Evolutionary conservation across 2,329 filamentous ascomycete genomes (phyloP).

Genomic region (Cladosporium velox): DNA sequence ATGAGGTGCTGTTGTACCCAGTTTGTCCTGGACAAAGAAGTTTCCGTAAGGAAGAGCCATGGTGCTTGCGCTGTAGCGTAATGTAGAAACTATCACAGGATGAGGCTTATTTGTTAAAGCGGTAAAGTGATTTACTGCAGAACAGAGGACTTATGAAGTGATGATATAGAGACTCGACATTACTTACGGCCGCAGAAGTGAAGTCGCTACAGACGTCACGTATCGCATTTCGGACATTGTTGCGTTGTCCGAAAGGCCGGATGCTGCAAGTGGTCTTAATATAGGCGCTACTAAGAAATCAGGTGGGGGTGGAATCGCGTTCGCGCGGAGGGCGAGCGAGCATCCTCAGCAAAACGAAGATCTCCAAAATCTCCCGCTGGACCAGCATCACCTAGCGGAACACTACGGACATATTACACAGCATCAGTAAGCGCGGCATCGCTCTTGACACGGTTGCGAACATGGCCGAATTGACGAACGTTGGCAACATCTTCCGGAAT

Average conservation of each 20-base stretch:
- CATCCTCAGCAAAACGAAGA: background rate
- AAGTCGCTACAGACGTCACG: background rate
- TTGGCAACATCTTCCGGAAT: slow-evolving; percentile 36
- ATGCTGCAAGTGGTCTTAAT: slow-evolving; percentile 1
- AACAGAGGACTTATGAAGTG: background rate
- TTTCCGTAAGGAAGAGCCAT: slow-evolving; percentile 32
- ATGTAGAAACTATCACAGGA: background rate
- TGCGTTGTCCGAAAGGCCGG: slow-evolving; percentile 15
- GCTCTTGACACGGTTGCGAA: background rate
- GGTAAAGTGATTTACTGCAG: background rate
- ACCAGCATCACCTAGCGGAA: background rate
- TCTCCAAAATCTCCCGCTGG: background rate
- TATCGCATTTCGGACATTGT: slow-evolving; percentile 18
- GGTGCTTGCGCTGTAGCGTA: background rate
- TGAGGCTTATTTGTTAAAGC: background rate
- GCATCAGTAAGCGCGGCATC: background rate
- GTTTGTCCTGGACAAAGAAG: slow-evolving; percentile 51
- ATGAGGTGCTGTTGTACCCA: slow-evolving; percentile 45
- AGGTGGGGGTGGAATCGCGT: background rate
- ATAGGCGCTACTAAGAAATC: slow-evolving; percentile 12
- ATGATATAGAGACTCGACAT: background rate
- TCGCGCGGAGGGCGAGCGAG: background rate
- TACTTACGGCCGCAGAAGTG: background rate
- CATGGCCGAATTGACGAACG: slow-evolving; percentile 18
- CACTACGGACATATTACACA: background rate